Conservation (phyloP, 73 alveolate species). For the Paramecium octaurelia region DNA sequence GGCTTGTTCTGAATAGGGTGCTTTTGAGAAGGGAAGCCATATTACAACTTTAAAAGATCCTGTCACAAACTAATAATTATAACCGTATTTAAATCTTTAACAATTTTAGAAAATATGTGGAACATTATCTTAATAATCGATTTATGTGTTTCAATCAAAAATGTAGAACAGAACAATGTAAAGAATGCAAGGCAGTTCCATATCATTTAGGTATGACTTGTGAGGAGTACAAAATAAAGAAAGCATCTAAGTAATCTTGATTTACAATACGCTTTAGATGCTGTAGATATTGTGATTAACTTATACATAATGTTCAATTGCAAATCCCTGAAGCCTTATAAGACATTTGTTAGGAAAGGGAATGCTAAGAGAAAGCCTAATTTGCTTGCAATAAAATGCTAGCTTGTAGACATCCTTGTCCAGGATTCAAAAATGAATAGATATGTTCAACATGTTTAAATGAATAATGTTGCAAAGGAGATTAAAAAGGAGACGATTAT, state of each 20-base stretch:
- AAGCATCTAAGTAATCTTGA: conserved; percentile 33
- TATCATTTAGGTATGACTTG: conserved; percentile 89
- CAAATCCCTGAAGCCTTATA: neutral
- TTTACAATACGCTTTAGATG: conserved; percentile 57
- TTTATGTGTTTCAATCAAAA: conserved; percentile 72
- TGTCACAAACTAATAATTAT: neutral
- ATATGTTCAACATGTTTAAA: conserved; percentile 77
- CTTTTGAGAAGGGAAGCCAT: conserved; percentile 48
- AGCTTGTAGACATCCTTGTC: conserved; percentile 83
- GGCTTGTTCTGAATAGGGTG: conserved; percentile 60
- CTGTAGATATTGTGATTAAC: conserved; percentile 65
- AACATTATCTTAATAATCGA: conserved; percentile 80
- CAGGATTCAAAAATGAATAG: conserved; percentile 74
- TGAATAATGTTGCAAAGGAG: conserved; percentile 69
- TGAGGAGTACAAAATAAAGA: conserved; percentile 60
- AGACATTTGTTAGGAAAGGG: conserved; percentile 73
- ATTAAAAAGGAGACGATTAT: conserved; percentile 76
- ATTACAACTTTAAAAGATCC: conserved; percentile 20
- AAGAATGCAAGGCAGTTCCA: conserved; percentile 80
- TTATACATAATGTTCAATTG: conserved; percentile 54
- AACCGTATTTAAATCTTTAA: neutral
- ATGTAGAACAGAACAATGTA: conserved; percentile 80
- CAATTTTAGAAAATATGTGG: conserved; percentile 54
- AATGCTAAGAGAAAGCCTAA: conserved; percentile 68
- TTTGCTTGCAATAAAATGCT: conserved; percentile 73